These are phyloP conservation scores for Paralagenidium karlingii DNA, from an alignment of 352 stramenopile species.

Conservation along the genomic window DNA sequence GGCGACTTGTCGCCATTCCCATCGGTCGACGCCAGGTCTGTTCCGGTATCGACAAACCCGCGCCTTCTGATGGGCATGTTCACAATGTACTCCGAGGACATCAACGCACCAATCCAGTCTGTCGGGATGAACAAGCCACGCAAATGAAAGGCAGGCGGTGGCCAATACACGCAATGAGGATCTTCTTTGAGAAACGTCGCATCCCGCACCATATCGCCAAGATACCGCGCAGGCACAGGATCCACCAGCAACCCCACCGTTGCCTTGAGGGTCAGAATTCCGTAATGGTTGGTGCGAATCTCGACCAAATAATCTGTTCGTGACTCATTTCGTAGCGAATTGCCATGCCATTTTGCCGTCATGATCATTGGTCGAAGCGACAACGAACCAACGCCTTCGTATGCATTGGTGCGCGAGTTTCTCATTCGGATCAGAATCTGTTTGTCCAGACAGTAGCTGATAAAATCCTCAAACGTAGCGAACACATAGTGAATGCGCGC, in stretches of 20 bases:
- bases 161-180: slow-evolving; percentile 39
- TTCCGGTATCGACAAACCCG: too few relatives aligned
- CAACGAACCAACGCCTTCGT: slow-evolving; percentile 42
- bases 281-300: slow-evolving; percentile 36
- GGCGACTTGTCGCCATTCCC: too few relatives aligned
- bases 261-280: slow-evolving; percentile 59
- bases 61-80: slow-evolving; percentile 20
- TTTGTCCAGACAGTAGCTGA: slow-evolving; percentile 50
- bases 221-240: slow-evolving; percentile 27
- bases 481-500: slow-evolving; percentile 53
- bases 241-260: slow-evolving; percentile 59
- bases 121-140: slow-evolving; percentile 28
- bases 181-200: slow-evolving; percentile 43
- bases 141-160: slow-evolving; percentile 25
- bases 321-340: slow-evolving; percentile 29
- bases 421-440: slow-evolving; percentile 63
- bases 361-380: slow-evolving; percentile 37
- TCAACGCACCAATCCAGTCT: slow-evolving; percentile 54
- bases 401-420: slow-evolving; percentile 10
- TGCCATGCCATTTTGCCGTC: slow-evolving; percentile 41
- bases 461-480: slow-evolving; percentile 50
- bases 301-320: slow-evolving; percentile 53
- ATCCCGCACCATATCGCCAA: slow-evolving; percentile 35
- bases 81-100: slow-evolving; percentile 57
- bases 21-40: too few relatives aligned